A percentile compares a stretch with the other conserved stretches of the same genome.
Evolutionary conservation across 441 rosid genomes (phyloP).

Genomic region (Bocquillonia castaneifolia): DNA sequence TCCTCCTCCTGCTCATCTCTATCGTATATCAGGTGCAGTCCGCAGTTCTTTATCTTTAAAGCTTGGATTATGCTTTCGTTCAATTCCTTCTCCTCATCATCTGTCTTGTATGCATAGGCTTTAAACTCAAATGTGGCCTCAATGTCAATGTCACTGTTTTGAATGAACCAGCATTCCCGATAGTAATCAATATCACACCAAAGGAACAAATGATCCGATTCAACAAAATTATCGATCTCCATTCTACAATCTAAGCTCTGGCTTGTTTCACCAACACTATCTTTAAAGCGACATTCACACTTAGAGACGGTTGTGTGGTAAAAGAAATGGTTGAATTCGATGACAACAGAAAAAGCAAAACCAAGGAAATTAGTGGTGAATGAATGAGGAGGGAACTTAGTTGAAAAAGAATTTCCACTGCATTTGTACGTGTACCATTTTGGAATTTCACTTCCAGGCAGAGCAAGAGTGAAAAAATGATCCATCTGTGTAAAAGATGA

Average conservation of each 20-base stretch:
- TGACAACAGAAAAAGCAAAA: not conserved
- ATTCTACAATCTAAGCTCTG: too few species aligned
- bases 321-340: not conserved
- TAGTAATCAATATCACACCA: not conserved
- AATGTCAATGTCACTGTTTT: not conserved
- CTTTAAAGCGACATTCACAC: not conserved
- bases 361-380: not conserved
- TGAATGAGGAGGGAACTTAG: not conserved
- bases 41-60: too few species aligned
- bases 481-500: not conserved
- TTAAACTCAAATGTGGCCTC: not conserved
- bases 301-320: not conserved
- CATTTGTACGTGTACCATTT: not conserved
- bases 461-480: too few species aligned
- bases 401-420: not conserved
- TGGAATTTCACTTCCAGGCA: constrained; percentile 9
- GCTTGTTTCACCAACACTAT: not conserved
- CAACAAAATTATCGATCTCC: not conserved
- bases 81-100: too few species aligned
- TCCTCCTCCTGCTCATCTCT: too few species aligned
- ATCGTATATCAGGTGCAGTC: too few species aligned
- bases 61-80: too few species aligned
- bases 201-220: not conserved
- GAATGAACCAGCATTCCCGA: not conserved
- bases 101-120: too few species aligned